phyloP scores from a whole-genome alignment of 192 early-diverging fungal genomes.

The Jimgerdemannia flammicorona region DNA sequence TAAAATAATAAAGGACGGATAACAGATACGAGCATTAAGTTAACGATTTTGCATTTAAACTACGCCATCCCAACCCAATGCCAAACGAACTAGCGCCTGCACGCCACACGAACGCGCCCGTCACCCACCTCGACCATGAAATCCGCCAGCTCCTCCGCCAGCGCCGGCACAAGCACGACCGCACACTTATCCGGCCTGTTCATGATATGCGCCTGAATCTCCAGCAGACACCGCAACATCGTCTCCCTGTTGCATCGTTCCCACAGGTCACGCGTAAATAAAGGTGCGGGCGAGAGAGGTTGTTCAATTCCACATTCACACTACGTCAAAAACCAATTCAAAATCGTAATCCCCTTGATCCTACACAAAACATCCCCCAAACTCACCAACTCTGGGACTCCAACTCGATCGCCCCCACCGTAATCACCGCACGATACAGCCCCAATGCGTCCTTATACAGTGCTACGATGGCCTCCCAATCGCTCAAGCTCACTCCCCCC shows the following conservation, averaged over 20 bases:
- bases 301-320: too few relatives aligned
- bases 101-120: too few relatives aligned
- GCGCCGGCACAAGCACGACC: constrained; percentile 26
- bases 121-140: constrained; percentile 56
- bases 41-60: background rate
- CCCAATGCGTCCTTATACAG: constrained; percentile 69
- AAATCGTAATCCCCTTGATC: too few relatives aligned
- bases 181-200: constrained; percentile 33
- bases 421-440: constrained; percentile 59
- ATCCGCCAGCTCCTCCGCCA: constrained; percentile 60
- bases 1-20: too few relatives aligned
- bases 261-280: constrained; percentile 9
- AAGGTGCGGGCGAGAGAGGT: background rate
- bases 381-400: constrained; percentile 52
- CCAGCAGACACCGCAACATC: constrained; percentile 52
- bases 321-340: too few relatives aligned
- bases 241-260: constrained; percentile 42
- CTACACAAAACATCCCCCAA: too few relatives aligned
- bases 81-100: too few relatives aligned
- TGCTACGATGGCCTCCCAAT: constrained; percentile 39
- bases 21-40: too few relatives aligned
- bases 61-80: background rate
- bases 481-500: constrained; percentile 6
- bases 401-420: constrained; percentile 46
- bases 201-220: constrained; percentile 61